Evolutionary conservation across 345 rosid genomes (phyloP).

Genomic region (Lepidium africanum): DNA sequence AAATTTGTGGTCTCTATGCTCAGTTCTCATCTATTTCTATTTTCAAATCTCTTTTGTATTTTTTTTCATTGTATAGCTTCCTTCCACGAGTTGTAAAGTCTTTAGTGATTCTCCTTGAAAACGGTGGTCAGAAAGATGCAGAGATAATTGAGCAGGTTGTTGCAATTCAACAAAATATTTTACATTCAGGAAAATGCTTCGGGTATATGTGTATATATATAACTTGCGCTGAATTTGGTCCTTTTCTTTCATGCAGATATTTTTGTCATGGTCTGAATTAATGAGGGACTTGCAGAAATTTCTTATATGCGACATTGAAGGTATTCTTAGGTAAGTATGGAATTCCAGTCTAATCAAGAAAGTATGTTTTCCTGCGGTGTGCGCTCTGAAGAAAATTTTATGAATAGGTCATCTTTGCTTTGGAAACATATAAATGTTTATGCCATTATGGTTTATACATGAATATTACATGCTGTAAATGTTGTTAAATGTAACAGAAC

Average conservation of each 20-base stretch:
- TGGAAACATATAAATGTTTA: no score
- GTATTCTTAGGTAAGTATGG: slow-evolving; percentile 24
- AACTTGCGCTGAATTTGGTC: neutral
- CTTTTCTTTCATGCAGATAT: neutral
- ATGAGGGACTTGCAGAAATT: neutral
- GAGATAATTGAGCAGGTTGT: neutral
- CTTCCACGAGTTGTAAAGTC: neutral
- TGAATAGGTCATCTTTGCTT: no score
- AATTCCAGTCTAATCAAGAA: neutral
- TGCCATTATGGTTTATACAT: neutral
- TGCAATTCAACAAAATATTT: neutral
- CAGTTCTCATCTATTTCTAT: neutral
- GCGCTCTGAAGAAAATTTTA: no score
- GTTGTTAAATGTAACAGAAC: no score
- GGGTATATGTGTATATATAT: neutral
- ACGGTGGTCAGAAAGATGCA: slow-evolving; percentile 39
- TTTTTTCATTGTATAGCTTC: neutral
- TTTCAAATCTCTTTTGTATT: neutral
- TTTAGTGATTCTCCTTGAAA: neutral
- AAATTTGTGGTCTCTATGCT: no score
- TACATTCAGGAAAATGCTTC: neutral
- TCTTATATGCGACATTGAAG: neutral
- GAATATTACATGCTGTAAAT: neutral
- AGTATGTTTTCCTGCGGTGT: no score
- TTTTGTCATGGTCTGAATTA: neutral